Base-by-base conservation (phyloP, 2,329 filamentous ascomycete species). In the Diaporthe sp. region DNA sequence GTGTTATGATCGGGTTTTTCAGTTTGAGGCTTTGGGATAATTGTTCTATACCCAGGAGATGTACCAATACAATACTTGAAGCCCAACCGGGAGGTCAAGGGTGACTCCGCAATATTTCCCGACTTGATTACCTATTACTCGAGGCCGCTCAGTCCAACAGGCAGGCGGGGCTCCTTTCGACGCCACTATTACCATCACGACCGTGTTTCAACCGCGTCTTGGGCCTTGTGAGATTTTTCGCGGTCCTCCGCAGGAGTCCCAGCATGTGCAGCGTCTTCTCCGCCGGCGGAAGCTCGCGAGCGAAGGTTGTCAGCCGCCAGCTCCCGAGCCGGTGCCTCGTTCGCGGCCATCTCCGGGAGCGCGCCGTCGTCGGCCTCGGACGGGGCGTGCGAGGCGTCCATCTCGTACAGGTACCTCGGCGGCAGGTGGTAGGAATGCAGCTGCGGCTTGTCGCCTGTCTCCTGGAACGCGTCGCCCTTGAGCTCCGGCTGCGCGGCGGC, bases 281-380 rank as follows among this genome's bases (percentile, higher is more conserved):
- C 28, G 13, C 31, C 22, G 8, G 1, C 13, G 17, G 46, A 5
- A 68, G 44, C 37, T 44, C 28, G 28, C 46, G 31, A 53, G 13
- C 25, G 22, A 4, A 25, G 22, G 7, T 37, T 19, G 19, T 25
- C 62, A 6, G 22, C 44, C 28, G 28, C 62, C 28, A 67, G 31
- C 19, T 37, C 62, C 28, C 44, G 19, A 17, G 62, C 62, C 28
- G 44, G 25, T 46, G 19, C 19, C 28, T 67, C 61, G 3, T 49
- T 67, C 19, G 28, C 61, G 9, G 61, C 61, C 58, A 62, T 62
- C 37, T 62, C 37, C n/a, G 58, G 58, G 8, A 42, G 58, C 34
- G 58, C 58, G 37, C 58, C 58, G 25, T 42, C 37, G 37, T 61
- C 58, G 5, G 58, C 58, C 37, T 61, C 58, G 58, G 58, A 61